Evolutionary conservation across 177 flowering plant genomes (phyloP), one percentile per base, ranked within the genome.

Genomic region (Telopea speciosissima): DNA sequence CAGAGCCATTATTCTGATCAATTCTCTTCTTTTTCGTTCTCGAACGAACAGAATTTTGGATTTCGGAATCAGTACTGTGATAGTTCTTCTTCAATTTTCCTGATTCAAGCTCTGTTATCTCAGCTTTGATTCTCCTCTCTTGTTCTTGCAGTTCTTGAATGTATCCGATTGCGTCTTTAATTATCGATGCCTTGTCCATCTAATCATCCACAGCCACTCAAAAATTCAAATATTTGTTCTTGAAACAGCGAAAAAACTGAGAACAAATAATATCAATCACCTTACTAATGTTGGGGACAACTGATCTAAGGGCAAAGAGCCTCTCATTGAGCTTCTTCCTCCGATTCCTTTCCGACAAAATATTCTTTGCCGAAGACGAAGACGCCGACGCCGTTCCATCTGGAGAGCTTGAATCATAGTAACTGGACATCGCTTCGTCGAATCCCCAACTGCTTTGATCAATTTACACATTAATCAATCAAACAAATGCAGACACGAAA

Each of bases 171-270:
- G 97, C 97, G 23, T 92, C 97, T 70, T 89, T 92, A 44, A 92
- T 85, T 67, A 89, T 92, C 0, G 97, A 92, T 0, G 97, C 97
- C 73, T 90, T 92, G 33, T 92, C 97, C 97, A 92, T 92, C 97
- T 92, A 42, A 62, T 17, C 19, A 42, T 13, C n/a, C 65, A 24
- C 23, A 61, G 67, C n/a, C 5, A 28, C 52, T 36, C n/a, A 64
- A n/a, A n/a, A n/a, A 68, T 33, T 23, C n/a, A 60, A n/a, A n/a
- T n/a, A n/a, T n/a, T n/a, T n/a, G n/a, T n/a, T n/a, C n/a, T n/a
- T n/a, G n/a, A n/a, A n/a, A n/a, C n/a, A n/a, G n/a, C n/a, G n/a
- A n/a, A n/a, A n/a, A n/a, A n/a, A n/a, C n/a, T n/a, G n/a, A n/a
- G n/a, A n/a, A n/a, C n/a, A n/a, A n/a, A n/a, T n/a, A n/a, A n/a